These are phyloP conservation scores for Cutaneotrichosporon cutaneum DNA, from an alignment of 1,284 basidiomycete genomes.

Conservation along the genomic window DNA sequence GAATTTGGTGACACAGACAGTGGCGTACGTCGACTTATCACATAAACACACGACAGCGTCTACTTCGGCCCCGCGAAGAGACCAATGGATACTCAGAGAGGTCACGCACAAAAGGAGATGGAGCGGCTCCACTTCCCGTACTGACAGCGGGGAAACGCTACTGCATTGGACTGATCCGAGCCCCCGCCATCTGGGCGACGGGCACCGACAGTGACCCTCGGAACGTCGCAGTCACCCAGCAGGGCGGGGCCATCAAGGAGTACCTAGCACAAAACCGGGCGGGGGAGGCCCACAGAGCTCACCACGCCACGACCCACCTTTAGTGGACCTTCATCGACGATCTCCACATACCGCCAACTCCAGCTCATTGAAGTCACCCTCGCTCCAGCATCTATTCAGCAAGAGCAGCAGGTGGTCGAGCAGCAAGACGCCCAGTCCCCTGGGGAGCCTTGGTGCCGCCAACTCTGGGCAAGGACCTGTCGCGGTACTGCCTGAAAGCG, in stretches of 20 bases:
- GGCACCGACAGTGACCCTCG: neutral
- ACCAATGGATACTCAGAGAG: neutral
- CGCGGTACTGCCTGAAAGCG: neutral
- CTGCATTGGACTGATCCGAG: neutral
- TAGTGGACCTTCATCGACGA: neutral
- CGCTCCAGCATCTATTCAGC: neutral
- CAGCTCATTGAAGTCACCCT: neutral
- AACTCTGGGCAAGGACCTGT: neutral
- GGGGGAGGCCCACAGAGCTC: neutral
- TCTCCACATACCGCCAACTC: neutral
- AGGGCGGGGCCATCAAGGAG: neutral
- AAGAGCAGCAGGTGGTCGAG: neutral
- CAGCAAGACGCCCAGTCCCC: neutral
- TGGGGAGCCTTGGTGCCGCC: too few species aligned
- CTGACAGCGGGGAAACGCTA: neutral
- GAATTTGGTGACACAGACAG: neutral
- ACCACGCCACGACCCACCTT: neutral
- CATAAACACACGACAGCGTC: too few species aligned
- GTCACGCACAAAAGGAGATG: neutral
- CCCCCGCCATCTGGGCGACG: neutral
- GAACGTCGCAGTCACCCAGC: neutral
- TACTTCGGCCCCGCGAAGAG: neutral
- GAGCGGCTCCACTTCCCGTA: neutral
- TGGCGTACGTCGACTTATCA: neutral
- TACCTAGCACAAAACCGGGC: neutral